Evolutionary conservation across 1,284 basidiomycete genomes (phyloP), one percentile per base, ranked within the genome.

Genomic region (Puccinia horiana): DNA sequence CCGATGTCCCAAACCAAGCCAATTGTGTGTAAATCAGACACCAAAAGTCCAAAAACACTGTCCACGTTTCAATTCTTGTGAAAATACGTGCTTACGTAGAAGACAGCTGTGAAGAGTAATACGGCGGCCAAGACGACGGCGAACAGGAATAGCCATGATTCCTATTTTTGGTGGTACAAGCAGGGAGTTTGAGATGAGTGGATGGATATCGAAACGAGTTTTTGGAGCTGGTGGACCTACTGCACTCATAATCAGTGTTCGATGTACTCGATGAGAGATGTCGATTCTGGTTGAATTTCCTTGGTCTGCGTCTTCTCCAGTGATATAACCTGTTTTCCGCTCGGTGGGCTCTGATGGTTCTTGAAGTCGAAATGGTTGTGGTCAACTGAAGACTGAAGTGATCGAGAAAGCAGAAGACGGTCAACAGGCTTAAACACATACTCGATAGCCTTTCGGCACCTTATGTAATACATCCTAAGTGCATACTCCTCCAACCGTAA

Each of bases 91-190:
- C 95, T 87, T 86, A 97, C 95, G 88, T 96, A 98, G 90, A 97
- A 98, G 87, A 98, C 96, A 92, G 95, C 95, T 85, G 94, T 96
- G 89, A 98, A 98, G 83, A 98, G 89, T 83, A 98, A 90, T 49
- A 92, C 94, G 49, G 95, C 95, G 85, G 94, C 92, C 91, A 94
- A 92, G 80, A 97, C 91, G 86, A 97, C 94, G 87, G 93, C 91
- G 87, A 96, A 95, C 85, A 97, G 91, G 88, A 96, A 97, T 84
- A 97, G 88, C 95, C 95, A 96, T 87, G 94, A 94, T 96, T 86
- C 40, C 56, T 88, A 58, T 61, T 61, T 61, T 61, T 35, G 44
- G n/a, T 26, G n/a, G 29, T 29, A 61, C 56, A 8, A 61, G 58
- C 32, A 61, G 58, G 29, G 32, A 35, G 26, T 61, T 35, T 26